Conservation (phyloP, 768 basidiomycete species). For the Boletus rex-veris region DNA sequence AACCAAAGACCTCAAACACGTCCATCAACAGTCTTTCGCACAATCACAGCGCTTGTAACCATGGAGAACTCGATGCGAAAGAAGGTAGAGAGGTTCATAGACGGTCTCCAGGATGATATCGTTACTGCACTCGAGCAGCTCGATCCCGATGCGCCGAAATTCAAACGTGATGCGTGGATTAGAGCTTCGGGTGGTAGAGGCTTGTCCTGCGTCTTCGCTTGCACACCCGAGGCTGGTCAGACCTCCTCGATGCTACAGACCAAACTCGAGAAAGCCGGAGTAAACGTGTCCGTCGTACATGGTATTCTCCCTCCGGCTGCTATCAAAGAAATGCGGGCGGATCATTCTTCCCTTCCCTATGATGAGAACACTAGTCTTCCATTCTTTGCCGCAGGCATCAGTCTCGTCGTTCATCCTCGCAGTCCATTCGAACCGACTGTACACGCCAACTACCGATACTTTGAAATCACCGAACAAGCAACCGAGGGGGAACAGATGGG, state of each 20-base stretch:
- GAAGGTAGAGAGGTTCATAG: slow-evolving; percentile 74
- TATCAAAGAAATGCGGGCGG: slow-evolving; percentile 91
- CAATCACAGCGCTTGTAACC: not conserved
- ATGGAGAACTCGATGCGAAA: slow-evolving; percentile 57
- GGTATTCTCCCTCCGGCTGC: slow-evolving; percentile 85
- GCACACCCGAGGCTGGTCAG: slow-evolving; percentile 31
- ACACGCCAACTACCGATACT: slow-evolving; percentile 96
- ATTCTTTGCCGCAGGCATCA: slow-evolving; percentile 91
- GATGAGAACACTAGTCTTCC: slow-evolving; percentile 64
- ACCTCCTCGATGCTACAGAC: slow-evolving; percentile 39
- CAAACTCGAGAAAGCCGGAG: slow-evolving; percentile 91
- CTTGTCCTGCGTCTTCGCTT: slow-evolving; percentile 77
- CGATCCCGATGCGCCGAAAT: slow-evolving; percentile 65
- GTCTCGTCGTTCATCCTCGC: slow-evolving; percentile 89
- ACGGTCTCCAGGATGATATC: slow-evolving; percentile 74
- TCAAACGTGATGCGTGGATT: slow-evolving; percentile 80
- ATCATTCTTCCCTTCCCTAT: slow-evolving; percentile 75
- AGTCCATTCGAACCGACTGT: slow-evolving; percentile 94
- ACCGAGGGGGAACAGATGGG: slow-evolving; percentile 37
- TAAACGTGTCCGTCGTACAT: slow-evolving; percentile 91
- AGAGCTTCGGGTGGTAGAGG: slow-evolving; percentile 69
- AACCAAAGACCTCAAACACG: not conserved
- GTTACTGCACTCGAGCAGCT: slow-evolving; percentile 73
- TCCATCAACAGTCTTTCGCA: not conserved
- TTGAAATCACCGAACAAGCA: slow-evolving; percentile 72